phyloP scores from a whole-genome alignment of 2,329 filamentous ascomycete species.

The Aureobasidium subglaciale region DNA sequence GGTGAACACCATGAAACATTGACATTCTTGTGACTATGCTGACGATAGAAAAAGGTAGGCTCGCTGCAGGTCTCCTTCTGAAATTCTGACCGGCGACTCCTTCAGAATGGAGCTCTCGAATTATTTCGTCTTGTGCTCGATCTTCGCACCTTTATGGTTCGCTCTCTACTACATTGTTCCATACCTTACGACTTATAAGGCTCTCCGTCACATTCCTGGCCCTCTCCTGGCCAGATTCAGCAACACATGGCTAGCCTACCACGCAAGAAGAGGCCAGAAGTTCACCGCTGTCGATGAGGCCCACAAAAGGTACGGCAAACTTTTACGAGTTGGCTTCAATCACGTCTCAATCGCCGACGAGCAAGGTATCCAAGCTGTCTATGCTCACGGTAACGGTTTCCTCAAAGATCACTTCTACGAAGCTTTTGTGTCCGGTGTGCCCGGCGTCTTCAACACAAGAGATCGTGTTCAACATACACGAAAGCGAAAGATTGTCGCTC shows the following conservation, averaged over 20 bases:
- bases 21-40: no score
- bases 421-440: slow-evolving; percentile 29
- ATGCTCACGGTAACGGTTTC: slow-evolving; percentile 30
- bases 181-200: slow-evolving; percentile 20
- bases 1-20: not conserved
- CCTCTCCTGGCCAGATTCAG: slow-evolving; percentile 21
- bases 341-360: slow-evolving; percentile 22
- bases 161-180: slow-evolving; percentile 20
- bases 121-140: not conserved
- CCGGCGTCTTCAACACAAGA: slow-evolving; percentile 30
- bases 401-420: slow-evolving; percentile 29
- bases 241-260: slow-evolving; percentile 21
- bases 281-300: slow-evolving; percentile 21
- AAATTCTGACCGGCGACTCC: no score
- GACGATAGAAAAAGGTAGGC: no score
- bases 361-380: slow-evolving; percentile 20
- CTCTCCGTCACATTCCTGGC: slow-evolving; percentile 19
- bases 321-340: slow-evolving; percentile 9
- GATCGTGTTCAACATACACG: slow-evolving; percentile 29
- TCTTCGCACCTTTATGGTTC: not conserved
- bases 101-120: not conserved
- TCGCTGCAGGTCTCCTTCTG: no score
- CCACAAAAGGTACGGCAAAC: not conserved
- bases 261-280: slow-evolving; percentile 19
- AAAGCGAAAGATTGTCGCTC: slow-evolving; percentile 31